Conservation (phyloP, 768 basidiomycete species). For the Flagelloscypha sp. region DNA sequence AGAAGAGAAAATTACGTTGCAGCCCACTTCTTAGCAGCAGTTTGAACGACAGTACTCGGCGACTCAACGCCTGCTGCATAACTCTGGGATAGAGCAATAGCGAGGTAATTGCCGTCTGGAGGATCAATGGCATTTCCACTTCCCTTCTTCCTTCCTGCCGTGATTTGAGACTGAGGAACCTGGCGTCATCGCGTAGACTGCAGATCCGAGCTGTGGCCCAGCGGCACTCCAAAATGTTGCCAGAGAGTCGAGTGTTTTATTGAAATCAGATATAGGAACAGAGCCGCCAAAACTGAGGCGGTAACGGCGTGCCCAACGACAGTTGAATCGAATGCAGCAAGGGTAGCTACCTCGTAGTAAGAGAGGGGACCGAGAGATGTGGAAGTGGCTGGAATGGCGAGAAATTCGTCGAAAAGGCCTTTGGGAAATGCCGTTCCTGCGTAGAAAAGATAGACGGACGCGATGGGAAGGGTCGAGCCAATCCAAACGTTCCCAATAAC, state of each 20-base stretch:
- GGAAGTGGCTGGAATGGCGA: constrained; percentile 25
- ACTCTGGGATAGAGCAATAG: no score
- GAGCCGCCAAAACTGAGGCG: constrained; percentile 30
- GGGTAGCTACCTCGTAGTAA: constrained; percentile 27
- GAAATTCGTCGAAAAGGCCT: constrained; percentile 29
- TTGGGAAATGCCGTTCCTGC: constrained; percentile 25
- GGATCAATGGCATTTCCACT: constrained; percentile 29
- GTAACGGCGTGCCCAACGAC: constrained; percentile 23
- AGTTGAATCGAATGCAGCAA: constrained; percentile 21
- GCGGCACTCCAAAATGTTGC: constrained; percentile 14
- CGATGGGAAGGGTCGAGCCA: constrained; percentile 15
- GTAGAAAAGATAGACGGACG: constrained; percentile 27
- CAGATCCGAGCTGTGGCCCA: constrained; percentile 18
- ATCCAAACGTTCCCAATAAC: constrained; percentile 16
- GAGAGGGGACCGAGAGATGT: constrained; percentile 23
- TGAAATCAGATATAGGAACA: constrained; percentile 25
- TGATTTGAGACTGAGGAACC: constrained; percentile 26
- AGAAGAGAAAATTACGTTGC: no score
- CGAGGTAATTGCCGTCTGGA: constrained; percentile 25
- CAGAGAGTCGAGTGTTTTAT: constrained; percentile 24
- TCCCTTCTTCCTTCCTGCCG: constrained; percentile 23
- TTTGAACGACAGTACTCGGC: no score
- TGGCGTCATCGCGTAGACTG: constrained; percentile 30
- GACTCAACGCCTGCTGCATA: no score
- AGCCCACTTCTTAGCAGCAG: no score